Base-by-base conservation (phyloP, 208 protist species). In the Acanthamoeba castellanii region DNA sequence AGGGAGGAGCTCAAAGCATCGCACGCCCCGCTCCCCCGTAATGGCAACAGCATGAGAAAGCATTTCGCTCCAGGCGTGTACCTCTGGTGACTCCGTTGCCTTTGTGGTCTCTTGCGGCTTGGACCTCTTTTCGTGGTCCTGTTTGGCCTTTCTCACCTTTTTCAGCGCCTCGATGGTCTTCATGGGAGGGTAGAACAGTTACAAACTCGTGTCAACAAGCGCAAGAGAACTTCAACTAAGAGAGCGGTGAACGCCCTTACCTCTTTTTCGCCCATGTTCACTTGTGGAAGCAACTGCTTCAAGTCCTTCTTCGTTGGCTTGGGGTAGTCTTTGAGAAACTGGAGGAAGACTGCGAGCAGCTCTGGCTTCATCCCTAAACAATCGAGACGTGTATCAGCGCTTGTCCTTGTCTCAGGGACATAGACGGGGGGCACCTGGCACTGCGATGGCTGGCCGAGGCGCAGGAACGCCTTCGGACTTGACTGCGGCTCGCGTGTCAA, bases 261-360 rank as follows among this genome's bases (percentile, higher is more conserved):
- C 76, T 84, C 76, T 55, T 84, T 84, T 55, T 84, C 76, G 7
- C 45, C 42, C 76, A 84, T 57, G 6, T 84, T 84, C 25, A 84
- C 76, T 55, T 84, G 76, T 27, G 76, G 76, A 57, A 84, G 76
- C 76, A 84, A 55, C 76, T 84, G 76, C 76, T 84, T 84, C 42
- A 84, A 20, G 76, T 84, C 76, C 25, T 84, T 84, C 25, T 84
- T 84, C n/a, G 76, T 84, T n/a, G 76, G 76, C 45, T 84, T 84
- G 22, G 76, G 76, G 42, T 84, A 14, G 11, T 84, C 76, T n/a
- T 84, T 55, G 42, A 84, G 76, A 22, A 84, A 84, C 42, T 32
- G 20, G 27, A 84, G 76, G 25, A 84, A 57, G 18, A 57, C 16
- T 13, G 25, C 42, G 4, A 84, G 45, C 76, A 84, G 42, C 20